These are phyloP conservation scores for Colletotrichum zoysiae DNA, from an alignment of 2,329 filamentous ascomycete genomes.

Conservation along the genomic window DNA sequence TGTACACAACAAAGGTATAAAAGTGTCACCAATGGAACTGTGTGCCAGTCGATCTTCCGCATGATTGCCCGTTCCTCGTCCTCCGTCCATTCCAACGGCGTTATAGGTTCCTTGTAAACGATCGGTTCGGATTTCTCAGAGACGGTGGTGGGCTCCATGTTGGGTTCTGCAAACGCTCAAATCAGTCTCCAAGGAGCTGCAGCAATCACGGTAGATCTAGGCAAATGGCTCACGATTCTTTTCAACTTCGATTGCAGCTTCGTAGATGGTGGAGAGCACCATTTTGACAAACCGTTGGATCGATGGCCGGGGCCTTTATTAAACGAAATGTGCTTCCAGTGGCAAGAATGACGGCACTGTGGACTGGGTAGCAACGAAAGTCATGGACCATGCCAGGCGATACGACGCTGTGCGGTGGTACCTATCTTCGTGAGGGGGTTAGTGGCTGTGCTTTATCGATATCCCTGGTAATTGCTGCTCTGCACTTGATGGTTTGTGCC, in stretches of 20 bases:
- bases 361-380: neutral
- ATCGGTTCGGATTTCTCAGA: conserved; percentile 7
- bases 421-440: neutral
- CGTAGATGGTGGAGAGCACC: conserved; percentile 18
- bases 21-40: conserved; percentile 64
- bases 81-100: conserved; percentile 56
- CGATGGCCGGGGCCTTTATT: neutral
- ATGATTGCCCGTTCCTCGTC: conserved; percentile 63
- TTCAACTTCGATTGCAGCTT: neutral
- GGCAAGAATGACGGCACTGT: neutral
- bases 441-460: neutral
- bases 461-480: neutral
- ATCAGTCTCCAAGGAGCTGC: neutral
- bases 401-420: neutral
- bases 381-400: neutral
- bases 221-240: neutral
- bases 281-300: neutral
- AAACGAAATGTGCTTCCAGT: neutral
- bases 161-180: neutral
- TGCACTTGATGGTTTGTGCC: neutral
- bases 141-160: neutral
- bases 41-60: conserved; percentile 65
- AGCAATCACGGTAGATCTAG: too few relatives aligned
- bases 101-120: neutral
- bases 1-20: conserved; percentile 67